Evolutionary conservation across 257 asterid species (phyloP), one percentile per base, ranked within the genome.

Genomic region (Scutellaria baicalensis): DNA sequence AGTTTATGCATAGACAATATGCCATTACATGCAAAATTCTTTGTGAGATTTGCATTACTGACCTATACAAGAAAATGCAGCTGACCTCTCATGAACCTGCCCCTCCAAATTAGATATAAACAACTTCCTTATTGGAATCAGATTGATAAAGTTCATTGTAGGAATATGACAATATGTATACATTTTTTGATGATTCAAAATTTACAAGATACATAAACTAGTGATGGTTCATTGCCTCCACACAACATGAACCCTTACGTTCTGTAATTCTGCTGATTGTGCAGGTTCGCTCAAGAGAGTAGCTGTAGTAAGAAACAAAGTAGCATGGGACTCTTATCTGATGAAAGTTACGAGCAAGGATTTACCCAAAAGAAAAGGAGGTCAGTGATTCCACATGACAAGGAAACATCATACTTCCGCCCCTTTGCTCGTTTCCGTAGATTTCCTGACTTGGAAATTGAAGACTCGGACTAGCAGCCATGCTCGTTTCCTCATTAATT

Each of bases 311-410:
- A 75, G 59, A 84, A 76, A 68, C 84, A 74, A 16, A 75, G 45
- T 63, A 67, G 68, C 59, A 69, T 51, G 76, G 92, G 85, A 9
- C 79, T 81, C 36, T 73, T 89, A 68, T 70, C 82, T 21, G 88
- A 83, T 76, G 67, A 80, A 6, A 69, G 77, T 73, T 78, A 78
- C 9, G 91, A 77, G 73, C 85, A 69, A 58, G 93, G 97, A 55
- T 92, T 92, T 79, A 71, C 87, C 54, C 72, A 42, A 20, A 93
- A 76, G 82, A 83, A 77, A 61, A 89, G 75, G 87, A 78, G 99
- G 54, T 82, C 95, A 4, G 70, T 39, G 38, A 74, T 78, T 60
- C 75, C 76, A 23, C 82, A 61, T 42, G 83, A 77, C 65, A 64
- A 38, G 64, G 79, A 77, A 69, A 39, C 82, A 17, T 76, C 92